Percentiles rank a stretch among this genome's conserved stretches.
Evolutionary conservation across 2,329 filamentous ascomycete genomes (phyloP).

Genomic region (Davidsoniella eucalypti): DNA sequence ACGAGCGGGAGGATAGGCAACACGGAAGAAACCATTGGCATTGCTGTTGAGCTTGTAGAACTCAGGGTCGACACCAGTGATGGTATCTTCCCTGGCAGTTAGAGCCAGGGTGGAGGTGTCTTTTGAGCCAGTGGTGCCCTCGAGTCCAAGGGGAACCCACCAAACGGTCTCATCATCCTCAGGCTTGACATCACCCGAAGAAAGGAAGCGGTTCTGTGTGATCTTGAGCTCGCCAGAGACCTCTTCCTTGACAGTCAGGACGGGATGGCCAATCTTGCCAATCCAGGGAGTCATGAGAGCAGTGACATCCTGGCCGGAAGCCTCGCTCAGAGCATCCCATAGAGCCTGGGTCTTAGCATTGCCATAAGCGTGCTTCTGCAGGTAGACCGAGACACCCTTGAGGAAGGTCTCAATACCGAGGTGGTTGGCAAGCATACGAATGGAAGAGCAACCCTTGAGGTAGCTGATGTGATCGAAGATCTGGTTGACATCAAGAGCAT

Average conservation of each 20-base stretch:
- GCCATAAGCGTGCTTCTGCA: constrained; percentile 74
- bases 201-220: constrained; percentile 77
- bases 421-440: constrained; percentile 88
- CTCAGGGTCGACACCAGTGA: constrained; percentile 54
- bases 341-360: constrained; percentile 84
- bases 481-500: constrained; percentile 91
- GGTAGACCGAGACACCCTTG: constrained; percentile 74
- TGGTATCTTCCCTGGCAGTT: constrained; percentile 58
- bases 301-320: constrained; percentile 73
- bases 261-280: constrained; percentile 83
- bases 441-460: constrained; percentile 86
- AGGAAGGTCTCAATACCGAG: constrained; percentile 80
- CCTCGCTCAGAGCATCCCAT: constrained; percentile 75
- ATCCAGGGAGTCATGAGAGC: constrained; percentile 91
- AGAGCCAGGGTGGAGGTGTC: constrained; percentile 51
- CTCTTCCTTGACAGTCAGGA: constrained; percentile 73
- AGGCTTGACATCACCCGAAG: constrained; percentile 75
- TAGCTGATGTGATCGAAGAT: constrained; percentile 97
- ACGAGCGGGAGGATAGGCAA: constrained; percentile 77
- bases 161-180: constrained; percentile 85
- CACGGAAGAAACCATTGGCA: constrained; percentile 77
- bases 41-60: constrained; percentile 94
- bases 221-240: constrained; percentile 67
- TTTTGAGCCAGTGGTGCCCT: constrained; percentile 51
- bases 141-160: constrained; percentile 86